phyloP scores from a whole-genome alignment of 2,329 filamentous ascomycete species.

The Colletotrichum sp. region DNA sequence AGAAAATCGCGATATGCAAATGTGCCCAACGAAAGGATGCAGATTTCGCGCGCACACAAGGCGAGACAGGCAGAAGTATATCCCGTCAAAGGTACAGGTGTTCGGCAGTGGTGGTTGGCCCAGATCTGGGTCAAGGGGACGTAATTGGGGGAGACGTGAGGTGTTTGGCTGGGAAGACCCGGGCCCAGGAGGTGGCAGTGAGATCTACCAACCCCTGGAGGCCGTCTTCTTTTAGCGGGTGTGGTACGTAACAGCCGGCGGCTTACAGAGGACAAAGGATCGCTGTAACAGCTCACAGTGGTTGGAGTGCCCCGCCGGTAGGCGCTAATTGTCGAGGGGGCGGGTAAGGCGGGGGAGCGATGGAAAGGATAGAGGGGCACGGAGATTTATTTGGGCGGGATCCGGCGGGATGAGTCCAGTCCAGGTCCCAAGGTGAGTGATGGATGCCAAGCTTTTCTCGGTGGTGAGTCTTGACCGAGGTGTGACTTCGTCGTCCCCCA shows the following conservation, averaged over 20 bases:
- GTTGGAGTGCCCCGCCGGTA: not conserved
- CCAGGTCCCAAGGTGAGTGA: not conserved
- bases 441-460: not conserved
- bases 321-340: not conserved
- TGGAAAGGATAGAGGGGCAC: not conserved
- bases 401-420: not conserved
- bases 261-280: not conserved
- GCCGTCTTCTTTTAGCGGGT: not conserved
- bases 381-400: not conserved
- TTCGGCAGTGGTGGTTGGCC: not conserved
- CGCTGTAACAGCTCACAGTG: not conserved
- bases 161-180: not conserved
- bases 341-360: not conserved
- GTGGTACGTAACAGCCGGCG: not conserved
- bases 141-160: not conserved
- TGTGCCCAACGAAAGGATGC: not conserved
- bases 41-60: not conserved
- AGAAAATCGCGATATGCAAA: not conserved
- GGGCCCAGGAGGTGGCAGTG: slow-evolving; percentile 28
- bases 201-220: not conserved
- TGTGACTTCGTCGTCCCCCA: slow-evolving; percentile 4
- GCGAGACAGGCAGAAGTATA: not conserved
- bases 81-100: not conserved
- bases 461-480: not conserved
- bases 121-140: not conserved